Conservation (phyloP, 2,329 filamentous ascomycete genomes). For the Aureobasidium sp. region DNA sequence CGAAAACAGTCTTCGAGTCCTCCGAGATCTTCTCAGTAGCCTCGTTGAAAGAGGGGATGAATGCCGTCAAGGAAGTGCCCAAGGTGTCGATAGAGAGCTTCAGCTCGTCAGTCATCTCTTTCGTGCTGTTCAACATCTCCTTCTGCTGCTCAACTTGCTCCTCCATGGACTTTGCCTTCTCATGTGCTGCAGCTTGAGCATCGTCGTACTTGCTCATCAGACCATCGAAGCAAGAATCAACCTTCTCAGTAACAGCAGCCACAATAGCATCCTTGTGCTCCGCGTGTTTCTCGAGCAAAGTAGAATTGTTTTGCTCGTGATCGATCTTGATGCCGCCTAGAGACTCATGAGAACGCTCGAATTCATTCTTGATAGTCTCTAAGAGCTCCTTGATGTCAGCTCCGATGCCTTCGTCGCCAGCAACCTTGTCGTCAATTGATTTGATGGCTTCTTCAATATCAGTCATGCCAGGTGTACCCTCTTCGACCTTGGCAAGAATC, state of each 20-base stretch:
- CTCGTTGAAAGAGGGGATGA: conserved; percentile 61
- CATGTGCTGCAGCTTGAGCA: conserved; percentile 66
- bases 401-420: conserved; percentile 36
- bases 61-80: conserved; percentile 51
- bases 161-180: conserved; percentile 65
- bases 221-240: conserved; percentile 73
- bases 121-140: conserved; percentile 66
- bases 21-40: conserved; percentile 68
- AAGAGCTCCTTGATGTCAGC: conserved; percentile 54
- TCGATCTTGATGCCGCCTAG: conserved; percentile 77
- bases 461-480: conserved; percentile 61
- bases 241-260: conserved; percentile 48
- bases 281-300: conserved; percentile 52
- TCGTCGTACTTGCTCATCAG: conserved; percentile 85
- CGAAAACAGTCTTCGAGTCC: conserved; percentile 80
- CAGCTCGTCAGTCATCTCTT: conserved; percentile 77
- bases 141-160: conserved; percentile 67
- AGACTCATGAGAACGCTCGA: conserved; percentile 77
- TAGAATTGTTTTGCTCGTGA: conserved; percentile 54
- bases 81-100: conserved; percentile 80
- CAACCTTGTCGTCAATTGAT: conserved; percentile 62
- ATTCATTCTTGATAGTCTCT: conserved; percentile 73
- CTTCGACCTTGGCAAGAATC: conserved; percentile 67
- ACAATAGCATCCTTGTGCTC: conserved; percentile 51
- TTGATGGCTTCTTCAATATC: conserved; percentile 56